Base-by-base conservation (phyloP, 73 alveolate species). In the Tetrahymena thermophila region DNA sequence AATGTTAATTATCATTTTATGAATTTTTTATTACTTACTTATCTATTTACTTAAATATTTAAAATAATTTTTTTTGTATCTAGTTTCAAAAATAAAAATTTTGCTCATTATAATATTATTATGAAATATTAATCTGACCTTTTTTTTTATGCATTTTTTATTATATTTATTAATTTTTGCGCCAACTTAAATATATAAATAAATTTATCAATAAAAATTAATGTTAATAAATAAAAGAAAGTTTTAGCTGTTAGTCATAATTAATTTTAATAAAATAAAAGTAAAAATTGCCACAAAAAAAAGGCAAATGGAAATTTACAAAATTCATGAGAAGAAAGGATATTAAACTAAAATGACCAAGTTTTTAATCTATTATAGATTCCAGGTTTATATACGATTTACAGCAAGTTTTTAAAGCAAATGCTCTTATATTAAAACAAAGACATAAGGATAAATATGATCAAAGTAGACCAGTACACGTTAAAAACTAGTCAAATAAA, bases 291-390 rank as follows among this genome's bases (percentile, higher is more conserved):
- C 37, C 37, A 71, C 10, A 56, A 71, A 56, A 71, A 57, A 31
- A 71, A 71, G 89, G 83, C 35, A 71, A 31, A 71, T 71, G 89
- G 89, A 71, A 71, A 71, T 28, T 28, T 28, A 71, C 37, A 71
- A 50, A 71, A 71, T 71, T 71, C 89, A 71, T 71, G 89, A 71
- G 89, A 71, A 71, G 89, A 71, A 71, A 71, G 89, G 89, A 71
- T 71, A 71, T 0, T 71, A 71, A 19, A 71, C 89, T 71, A 71
- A 71, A 71, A 71, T 71, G 89, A 71, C 23, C 35, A 28, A 71
- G 89, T 71, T 71, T 71, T 71, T 71, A 71, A n/a, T 71, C 89
- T 31, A 71, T 71, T 5, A 25, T 25, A 31, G 89, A 71, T 19
- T 71, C 89, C 89, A 71, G 89, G 89, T 71, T 56, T 28, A 28